phyloP scores from a whole-genome alignment of 164 flowering plant species.

The Annona squamosa region DNA sequence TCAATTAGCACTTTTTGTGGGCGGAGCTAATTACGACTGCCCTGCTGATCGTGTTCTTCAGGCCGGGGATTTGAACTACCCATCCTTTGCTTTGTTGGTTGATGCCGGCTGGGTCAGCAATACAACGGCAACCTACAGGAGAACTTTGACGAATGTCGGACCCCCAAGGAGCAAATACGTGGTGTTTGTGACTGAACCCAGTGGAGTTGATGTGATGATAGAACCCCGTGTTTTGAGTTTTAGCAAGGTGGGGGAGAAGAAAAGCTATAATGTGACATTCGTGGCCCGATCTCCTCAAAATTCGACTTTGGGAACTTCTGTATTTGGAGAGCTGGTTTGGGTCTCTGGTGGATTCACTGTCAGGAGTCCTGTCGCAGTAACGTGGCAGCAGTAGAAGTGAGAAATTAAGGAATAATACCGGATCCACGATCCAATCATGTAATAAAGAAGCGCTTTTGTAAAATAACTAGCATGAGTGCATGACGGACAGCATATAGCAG shows the following conservation, averaged over 20 bases:
- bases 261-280: conserved; percentile 48
- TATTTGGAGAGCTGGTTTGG: conserved; percentile 56
- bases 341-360: conserved; percentile 30
- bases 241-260: conserved; percentile 27
- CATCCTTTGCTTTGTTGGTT: conserved; percentile 55
- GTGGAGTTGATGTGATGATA: conserved; percentile 36
- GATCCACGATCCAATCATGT: no score
- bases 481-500: no score
- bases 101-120: conserved; percentile 7
- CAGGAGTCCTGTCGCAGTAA: conserved; percentile 59
- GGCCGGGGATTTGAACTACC: conserved; percentile 58
- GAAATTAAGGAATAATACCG: not conserved
- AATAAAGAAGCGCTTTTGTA: no score
- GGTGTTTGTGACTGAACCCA: conserved; percentile 26
- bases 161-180: conserved; percentile 21
- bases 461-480: no score
- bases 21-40: conserved; percentile 27
- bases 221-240: conserved; percentile 35
- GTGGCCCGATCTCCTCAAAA: conserved; percentile 3
- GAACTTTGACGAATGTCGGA: conserved; percentile 68
- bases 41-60: conserved; percentile 14
- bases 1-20: conserved; percentile 33
- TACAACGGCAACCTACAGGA: conserved; percentile 21
- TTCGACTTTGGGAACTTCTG: conserved; percentile 5
- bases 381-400: conserved; percentile 26